Evolutionary conservation across 2,329 filamentous ascomycete species (phyloP).

Genomic region (Xylaria sp.): DNA sequence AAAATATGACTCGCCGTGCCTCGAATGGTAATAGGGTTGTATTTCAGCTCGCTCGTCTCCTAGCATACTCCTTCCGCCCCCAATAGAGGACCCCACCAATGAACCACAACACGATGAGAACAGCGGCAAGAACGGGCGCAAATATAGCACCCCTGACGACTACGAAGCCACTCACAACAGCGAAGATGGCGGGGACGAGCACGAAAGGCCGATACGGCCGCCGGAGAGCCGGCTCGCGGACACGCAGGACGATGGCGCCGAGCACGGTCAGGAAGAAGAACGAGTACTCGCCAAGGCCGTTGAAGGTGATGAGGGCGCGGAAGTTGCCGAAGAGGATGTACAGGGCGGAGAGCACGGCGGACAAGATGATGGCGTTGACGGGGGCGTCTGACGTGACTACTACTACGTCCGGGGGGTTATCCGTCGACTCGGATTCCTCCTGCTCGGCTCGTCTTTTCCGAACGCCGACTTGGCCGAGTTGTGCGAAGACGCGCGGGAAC

Average conservation of each 20-base stretch:
- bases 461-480: conserved; percentile 57
- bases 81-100: conserved; percentile 59
- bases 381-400: conserved; percentile 58
- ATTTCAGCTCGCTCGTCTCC: background rate
- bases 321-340: conserved; percentile 72
- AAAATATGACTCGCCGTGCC: background rate
- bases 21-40: background rate
- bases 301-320: conserved; percentile 68
- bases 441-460: conserved; percentile 26
- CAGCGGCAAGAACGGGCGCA: conserved; percentile 62
- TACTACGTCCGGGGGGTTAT: background rate
- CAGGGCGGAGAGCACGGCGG: conserved; percentile 59
- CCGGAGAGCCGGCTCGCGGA: conserved; percentile 63
- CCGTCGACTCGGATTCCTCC: conserved; percentile 14
- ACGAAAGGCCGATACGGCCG: conserved; percentile 67
- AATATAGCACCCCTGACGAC: conserved; percentile 68
- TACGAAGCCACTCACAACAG: conserved; percentile 68
- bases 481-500: conserved; percentile 58
- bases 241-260: conserved; percentile 66
- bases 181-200: conserved; percentile 62
- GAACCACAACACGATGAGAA: conserved; percentile 63
- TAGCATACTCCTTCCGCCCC: conserved; percentile 33
- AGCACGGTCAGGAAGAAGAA: conserved; percentile 73
- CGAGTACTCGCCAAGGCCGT: conserved; percentile 68
- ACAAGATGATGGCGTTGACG: conserved; percentile 63